Conservation (phyloP, 805 yeast species). For the Pichia thaimueangensis region DNA sequence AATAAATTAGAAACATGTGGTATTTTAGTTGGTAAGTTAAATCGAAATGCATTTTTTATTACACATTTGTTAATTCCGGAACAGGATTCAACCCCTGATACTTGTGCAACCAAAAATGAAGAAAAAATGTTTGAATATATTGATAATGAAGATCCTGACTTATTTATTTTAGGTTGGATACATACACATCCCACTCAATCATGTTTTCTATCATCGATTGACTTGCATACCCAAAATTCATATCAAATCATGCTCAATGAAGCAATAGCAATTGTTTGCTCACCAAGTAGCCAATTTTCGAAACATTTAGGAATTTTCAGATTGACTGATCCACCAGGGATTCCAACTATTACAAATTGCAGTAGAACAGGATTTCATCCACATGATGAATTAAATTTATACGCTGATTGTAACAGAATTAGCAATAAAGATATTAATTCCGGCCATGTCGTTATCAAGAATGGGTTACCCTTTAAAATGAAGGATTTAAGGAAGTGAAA, state of each 20-base stretch:
- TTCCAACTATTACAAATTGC: conserved; percentile 49
- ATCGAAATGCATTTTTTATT: conserved; percentile 54
- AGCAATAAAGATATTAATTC: conserved; percentile 23
- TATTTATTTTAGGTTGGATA: conserved; percentile 68
- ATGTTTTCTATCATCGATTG: conserved; percentile 62
- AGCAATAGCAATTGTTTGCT: conserved; percentile 60
- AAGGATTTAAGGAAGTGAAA: conserved; percentile 35
- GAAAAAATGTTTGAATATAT: conserved; percentile 50
- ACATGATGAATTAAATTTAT: conserved; percentile 45
- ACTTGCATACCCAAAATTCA: conserved; percentile 60
- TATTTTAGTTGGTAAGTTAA: conserved; percentile 56
- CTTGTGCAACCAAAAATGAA: conserved; percentile 57
- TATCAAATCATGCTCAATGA: conserved; percentile 68
- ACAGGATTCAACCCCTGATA: conserved; percentile 56
- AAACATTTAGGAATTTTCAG: conserved; percentile 53
- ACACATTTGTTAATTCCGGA: conserved; percentile 58
- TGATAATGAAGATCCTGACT: conserved; percentile 39
- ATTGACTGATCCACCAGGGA: conserved; percentile 60
- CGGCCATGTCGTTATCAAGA: conserved; percentile 46
- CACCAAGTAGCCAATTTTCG: conserved; percentile 39
- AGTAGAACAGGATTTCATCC: conserved; percentile 51
- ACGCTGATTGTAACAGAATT: conserved; percentile 38
- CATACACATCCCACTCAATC: conserved; percentile 71
- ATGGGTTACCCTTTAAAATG: conserved; percentile 40
- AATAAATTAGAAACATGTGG: conserved; percentile 60